phyloP scores from a whole-genome alignment of 352 stramenopile genomes.

The Phytophthora aleatoria region DNA sequence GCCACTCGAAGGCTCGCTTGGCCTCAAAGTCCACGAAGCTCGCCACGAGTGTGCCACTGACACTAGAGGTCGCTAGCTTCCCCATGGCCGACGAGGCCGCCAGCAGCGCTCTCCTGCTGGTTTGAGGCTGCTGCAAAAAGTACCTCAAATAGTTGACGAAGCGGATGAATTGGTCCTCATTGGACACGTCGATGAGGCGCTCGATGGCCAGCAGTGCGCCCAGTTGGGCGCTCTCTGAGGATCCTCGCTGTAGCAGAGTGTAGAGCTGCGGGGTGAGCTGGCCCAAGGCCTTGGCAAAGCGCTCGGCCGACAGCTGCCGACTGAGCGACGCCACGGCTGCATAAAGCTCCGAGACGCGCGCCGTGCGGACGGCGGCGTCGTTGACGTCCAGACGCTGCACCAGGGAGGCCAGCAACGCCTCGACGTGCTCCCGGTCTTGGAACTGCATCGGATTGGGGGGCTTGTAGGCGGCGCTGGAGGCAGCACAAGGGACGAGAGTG shows the following conservation, averaged over 20 bases:
- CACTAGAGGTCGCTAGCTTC: slow-evolving; percentile 77
- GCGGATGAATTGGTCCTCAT: slow-evolving; percentile 89
- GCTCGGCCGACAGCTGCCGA: slow-evolving; percentile 79
- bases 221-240: slow-evolving; percentile 69
- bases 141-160: slow-evolving; percentile 91
- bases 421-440: slow-evolving; percentile 71
- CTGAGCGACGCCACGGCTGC: slow-evolving; percentile 65
- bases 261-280: slow-evolving; percentile 84
- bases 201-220: slow-evolving; percentile 80
- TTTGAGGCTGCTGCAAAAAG: slow-evolving; percentile 80
- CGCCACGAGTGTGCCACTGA: slow-evolving; percentile 85
- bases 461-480: slow-evolving; percentile 1
- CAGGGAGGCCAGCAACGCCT: slow-evolving; percentile 58
- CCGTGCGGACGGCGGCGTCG: slow-evolving; percentile 39
- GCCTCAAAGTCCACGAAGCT: slow-evolving; percentile 94
- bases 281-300: slow-evolving; percentile 75
- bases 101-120: slow-evolving; percentile 60
- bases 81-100: slow-evolving; percentile 82
- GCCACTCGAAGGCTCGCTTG: slow-evolving; percentile 90
- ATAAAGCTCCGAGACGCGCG: slow-evolving; percentile 64
- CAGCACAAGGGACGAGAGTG: background rate
- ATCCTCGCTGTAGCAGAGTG: slow-evolving; percentile 57
- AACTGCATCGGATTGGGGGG: slow-evolving; percentile 24
- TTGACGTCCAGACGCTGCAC: slow-evolving; percentile 63
- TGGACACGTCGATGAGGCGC: slow-evolving; percentile 79